Base-by-base conservation (phyloP, 306 rosid species). In the Crotalaria pallida region DNA sequence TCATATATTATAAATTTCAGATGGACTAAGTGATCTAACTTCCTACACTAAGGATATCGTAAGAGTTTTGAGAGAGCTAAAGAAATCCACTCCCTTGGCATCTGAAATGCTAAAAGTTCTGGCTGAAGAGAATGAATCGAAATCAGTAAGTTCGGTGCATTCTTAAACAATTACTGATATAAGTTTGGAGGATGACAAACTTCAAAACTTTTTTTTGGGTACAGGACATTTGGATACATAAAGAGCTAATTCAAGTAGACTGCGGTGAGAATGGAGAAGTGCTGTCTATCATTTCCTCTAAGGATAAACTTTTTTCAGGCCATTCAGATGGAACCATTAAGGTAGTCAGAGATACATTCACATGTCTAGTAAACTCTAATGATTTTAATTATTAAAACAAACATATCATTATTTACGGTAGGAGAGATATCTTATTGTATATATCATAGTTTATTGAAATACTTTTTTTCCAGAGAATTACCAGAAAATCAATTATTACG, bases 261-360 rank as follows among this genome's bases (percentile, higher is more conserved):
- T 88, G 98, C 84, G 82, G 89, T 22, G 88, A 81, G 84, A 94
- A 89, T 55, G 96, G 97, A 81, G 95, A 85, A 76, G 96, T 94
- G 58, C 58, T 84, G 22, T 90, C 97, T 47, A 63, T 90, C 71
- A 80, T 83, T 43, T 88, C 75, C 81, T 80, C 58, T 52, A 87
- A 84, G 67, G 89, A 81, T 75, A 85, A 85, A 71, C 12, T 83
- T 2, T 84, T 94, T 84, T 90, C 98, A 3, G 97, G 97, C 13
- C 98, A 94, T 79, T 76, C 98, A 76, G 95, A 94, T 84, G 98
- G 98, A 67, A 94, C 88, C 17, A 87, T 94, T 58, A 90, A 87
- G 98, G 98, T 93, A 80, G 65, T 40, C 48, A 55, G 29, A 67
- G 63, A 49, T 44, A 21, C 21, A 11, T 23, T 44, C 19, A 41